Base-by-base conservation (phyloP, 306 rosid species). In the Argentina anserina region DNA sequence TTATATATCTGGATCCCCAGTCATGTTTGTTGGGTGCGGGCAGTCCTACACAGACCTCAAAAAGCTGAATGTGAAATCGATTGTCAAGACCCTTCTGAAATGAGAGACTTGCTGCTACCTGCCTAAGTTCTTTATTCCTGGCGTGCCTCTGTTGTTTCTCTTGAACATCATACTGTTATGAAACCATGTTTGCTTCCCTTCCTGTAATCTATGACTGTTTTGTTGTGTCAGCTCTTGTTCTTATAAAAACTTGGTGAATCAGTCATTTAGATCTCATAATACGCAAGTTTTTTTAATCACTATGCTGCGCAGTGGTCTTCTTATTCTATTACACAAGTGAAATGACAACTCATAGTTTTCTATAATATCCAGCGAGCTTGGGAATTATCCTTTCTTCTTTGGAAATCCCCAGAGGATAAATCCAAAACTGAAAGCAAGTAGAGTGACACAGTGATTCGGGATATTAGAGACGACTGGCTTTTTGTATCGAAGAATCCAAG, bases 11-110 rank as follows among this genome's bases (percentile, higher is more conserved):
- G 99, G 99, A 75, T 90, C 99, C 49, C 99, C 99, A 0, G 97
- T 95, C 47, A 95, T 95, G 99, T 95, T 95, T 40, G 99, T 95
- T 33, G 99, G 99, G 9, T 95, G 99, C 31, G 99, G 99, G 66
- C 99, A 95, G 86, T 91, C 99, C 8, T 91, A 95, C 52, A 91
- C 97, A 1, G 99, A 95, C 82, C 97, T 95, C 59, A 95, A 88
- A 87, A 95, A 95, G 83, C 99, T 91, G 70, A 95, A 95, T 36
- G 97, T 88, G 66, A 95, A 95, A 75, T 95, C 97, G 4, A 90
- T 95, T 29, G 92, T 87, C 76, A 91, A 90, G 90, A 95, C 99
- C 0, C 99, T 95, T 74, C 91, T 88, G 43, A 88, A 90, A 69
- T 95, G 90, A 91, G 73, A 25, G 73, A 70, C 18, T 41, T 26